A percentile compares a stretch with the other conserved stretches of the same genome.
These are phyloP conservation scores for Cyathus striatus DNA, from an alignment of 768 basidiomycete species.

Conservation along the genomic window DNA sequence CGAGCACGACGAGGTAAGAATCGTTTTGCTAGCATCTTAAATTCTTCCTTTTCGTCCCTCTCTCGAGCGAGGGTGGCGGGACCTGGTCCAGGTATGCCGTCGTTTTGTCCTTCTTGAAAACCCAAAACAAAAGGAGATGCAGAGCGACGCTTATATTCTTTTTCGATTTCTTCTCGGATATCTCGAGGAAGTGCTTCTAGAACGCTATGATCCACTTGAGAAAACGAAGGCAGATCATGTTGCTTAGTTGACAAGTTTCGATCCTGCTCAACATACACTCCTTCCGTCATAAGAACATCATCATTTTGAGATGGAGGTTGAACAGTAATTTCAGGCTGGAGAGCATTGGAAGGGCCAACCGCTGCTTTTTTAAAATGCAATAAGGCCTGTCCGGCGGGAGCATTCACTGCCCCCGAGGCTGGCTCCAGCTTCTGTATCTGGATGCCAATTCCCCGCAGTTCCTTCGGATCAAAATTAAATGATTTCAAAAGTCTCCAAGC, in stretches of 20 bases:
- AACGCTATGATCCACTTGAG: constrained; percentile 69
- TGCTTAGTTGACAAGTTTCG: constrained; percentile 10
- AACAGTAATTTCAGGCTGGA: constrained; percentile 8
- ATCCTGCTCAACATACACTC: background rate
- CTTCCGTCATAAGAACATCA: background rate
- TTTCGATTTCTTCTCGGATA: constrained; percentile 62
- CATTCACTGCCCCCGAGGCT: constrained; percentile 19
- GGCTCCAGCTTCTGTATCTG: constrained; percentile 87
- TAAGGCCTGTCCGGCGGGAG: constrained; percentile 50
- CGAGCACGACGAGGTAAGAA: constrained; percentile 53
- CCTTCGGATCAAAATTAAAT: constrained; percentile 75
- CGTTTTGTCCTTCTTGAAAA: too few species aligned
- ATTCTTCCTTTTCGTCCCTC: constrained; percentile 32
- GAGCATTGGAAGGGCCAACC: background rate
- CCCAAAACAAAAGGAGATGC: constrained; percentile 38
- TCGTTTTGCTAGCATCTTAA: constrained; percentile 58
- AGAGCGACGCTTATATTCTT: constrained; percentile 60
- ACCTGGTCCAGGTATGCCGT: constrained; percentile 10
- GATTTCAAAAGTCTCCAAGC: constrained; percentile 72
- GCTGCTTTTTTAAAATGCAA: constrained; percentile 47
- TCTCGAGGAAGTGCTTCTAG: constrained; percentile 69
- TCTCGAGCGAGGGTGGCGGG: constrained; percentile 5
- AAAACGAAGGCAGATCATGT: constrained; percentile 60
- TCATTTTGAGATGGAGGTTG: constrained; percentile 10
- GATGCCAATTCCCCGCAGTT: constrained; percentile 89